Conservation (phyloP, 768 basidiomycete genomes). For the Daedalea quercina region DNA sequence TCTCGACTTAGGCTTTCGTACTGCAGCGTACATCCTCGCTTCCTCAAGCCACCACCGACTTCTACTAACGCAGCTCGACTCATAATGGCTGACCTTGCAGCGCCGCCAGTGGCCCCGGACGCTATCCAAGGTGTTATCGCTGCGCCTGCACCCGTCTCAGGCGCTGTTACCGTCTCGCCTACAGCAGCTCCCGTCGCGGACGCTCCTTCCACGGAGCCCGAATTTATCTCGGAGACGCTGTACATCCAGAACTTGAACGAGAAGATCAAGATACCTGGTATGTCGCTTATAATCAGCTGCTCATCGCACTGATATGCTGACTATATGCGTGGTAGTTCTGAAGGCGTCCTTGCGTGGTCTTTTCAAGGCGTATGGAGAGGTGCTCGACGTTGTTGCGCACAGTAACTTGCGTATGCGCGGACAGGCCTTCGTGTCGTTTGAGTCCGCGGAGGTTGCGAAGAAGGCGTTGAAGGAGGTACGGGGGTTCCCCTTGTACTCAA, state of each 20-base stretch:
- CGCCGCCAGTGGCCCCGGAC: conserved; percentile 23
- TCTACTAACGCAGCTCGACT: too few species aligned
- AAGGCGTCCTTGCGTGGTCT: conserved; percentile 82
- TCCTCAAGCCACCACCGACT: too few species aligned
- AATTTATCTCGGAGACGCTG: conserved; percentile 71
- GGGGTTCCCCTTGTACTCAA: conserved; percentile 92
- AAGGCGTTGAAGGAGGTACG: conserved; percentile 90
- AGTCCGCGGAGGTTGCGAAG: conserved; percentile 71
- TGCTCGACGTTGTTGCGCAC: conserved; percentile 95
- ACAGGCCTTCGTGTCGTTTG: conserved; percentile 95
- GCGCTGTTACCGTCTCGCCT: conserved; percentile 5
- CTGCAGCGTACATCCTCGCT: too few species aligned
- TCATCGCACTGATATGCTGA: background rate
- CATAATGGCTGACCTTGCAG: conserved; percentile 32
- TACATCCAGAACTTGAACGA: conserved; percentile 98
- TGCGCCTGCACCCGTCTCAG: conserved; percentile 18
- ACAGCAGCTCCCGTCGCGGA: conserved; percentile 6
- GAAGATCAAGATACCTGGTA: conserved; percentile 79
- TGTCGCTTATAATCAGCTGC: background rate
- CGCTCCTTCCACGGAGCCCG: conserved; percentile 27
- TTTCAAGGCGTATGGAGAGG: conserved; percentile 90
- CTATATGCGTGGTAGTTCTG: conserved; percentile 41
- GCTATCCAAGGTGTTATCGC: conserved; percentile 20
- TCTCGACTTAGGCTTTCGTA: too few species aligned
- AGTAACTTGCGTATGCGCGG: conserved; percentile 94